phyloP scores from a whole-genome alignment of 768 basidiomycete species.

The Auriscalpium orientale region DNA sequence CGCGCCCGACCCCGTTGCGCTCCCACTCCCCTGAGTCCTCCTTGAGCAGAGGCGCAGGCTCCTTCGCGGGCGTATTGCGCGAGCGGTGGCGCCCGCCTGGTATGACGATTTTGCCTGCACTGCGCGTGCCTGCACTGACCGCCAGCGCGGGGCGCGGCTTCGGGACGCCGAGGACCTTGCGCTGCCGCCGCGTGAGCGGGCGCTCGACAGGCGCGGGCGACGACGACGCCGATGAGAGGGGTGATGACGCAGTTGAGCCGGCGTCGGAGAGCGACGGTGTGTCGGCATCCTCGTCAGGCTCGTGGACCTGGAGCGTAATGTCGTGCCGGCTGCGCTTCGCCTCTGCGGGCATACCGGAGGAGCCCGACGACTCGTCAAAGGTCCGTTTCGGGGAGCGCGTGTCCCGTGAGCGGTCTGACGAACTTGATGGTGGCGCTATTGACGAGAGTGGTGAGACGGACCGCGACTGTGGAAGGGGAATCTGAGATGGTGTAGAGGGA shows the following conservation, averaged over 20 bases:
- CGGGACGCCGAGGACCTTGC: constrained; percentile 62
- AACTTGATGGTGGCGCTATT: constrained; percentile 20
- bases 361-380: constrained; percentile 48
- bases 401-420: constrained; percentile 22
- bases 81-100: constrained; percentile 51
- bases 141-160: constrained; percentile 36
- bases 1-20: constrained; percentile 60
- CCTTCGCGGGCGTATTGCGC: constrained; percentile 18
- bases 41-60: constrained; percentile 17
- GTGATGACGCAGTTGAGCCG: constrained; percentile 20
- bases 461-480: constrained; percentile 30
- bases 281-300: constrained; percentile 14
- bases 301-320: not conserved
- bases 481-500: constrained; percentile 25
- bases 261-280: constrained; percentile 39
- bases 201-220: constrained; percentile 17
- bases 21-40: constrained; percentile 46
- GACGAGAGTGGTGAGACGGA: constrained; percentile 25
- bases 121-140: constrained; percentile 7
- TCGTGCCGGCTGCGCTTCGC: constrained; percentile 23
- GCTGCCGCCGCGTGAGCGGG: constrained; percentile 53
- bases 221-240: constrained; percentile 26
- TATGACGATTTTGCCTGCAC: constrained; percentile 52
- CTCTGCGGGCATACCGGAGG: constrained; percentile 25
- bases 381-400: constrained; percentile 51